Evolutionary conservation across 495 filamentous ascomycete species (phyloP).

Genomic region (Eremomyces bilateralis): DNA sequence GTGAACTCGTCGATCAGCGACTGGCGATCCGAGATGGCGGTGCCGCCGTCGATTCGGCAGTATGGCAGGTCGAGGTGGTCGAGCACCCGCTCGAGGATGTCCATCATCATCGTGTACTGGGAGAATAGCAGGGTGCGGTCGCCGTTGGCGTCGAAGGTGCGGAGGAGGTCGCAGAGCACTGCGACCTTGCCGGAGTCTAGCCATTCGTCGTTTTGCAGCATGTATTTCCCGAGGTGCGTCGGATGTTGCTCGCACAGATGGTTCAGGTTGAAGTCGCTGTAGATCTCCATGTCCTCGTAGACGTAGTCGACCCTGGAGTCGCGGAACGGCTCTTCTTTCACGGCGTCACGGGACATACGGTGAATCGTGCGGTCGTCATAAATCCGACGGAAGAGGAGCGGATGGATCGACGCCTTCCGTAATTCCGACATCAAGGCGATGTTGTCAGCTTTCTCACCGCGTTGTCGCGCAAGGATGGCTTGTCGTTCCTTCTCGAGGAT

Average conservation of each 20-base stretch:
- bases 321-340: constrained; percentile 39
- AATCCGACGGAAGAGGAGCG: constrained; percentile 60
- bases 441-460: constrained; percentile 26
- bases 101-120: constrained; percentile 76
- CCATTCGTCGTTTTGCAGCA: constrained; percentile 57
- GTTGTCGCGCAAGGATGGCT: constrained; percentile 24
- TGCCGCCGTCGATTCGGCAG: constrained; percentile 67
- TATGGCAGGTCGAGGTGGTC: constrained; percentile 51
- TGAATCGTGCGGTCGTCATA: constrained; percentile 51
- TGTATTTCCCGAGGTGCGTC: constrained; percentile 35
- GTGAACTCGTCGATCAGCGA: constrained; percentile 73
- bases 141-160: constrained; percentile 52
- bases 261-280: constrained; percentile 70
- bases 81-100: constrained; percentile 68
- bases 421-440: constrained; percentile 73
- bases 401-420: constrained; percentile 82
- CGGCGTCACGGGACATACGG: constrained; percentile 48
- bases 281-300: constrained; percentile 44
- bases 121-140: constrained; percentile 79
- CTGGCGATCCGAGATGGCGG: constrained; percentile 63
- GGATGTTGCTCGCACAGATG: constrained; percentile 51
- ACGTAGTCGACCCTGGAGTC: constrained; percentile 41
- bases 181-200: constrained; percentile 83
- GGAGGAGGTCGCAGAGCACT: constrained; percentile 49
- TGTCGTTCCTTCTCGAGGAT: constrained; percentile 31